Evolutionary conservation across 1,284 basidiomycete species (phyloP), one percentile per base, ranked within the genome.

Genomic region (Heliocybe sulcata): DNA sequence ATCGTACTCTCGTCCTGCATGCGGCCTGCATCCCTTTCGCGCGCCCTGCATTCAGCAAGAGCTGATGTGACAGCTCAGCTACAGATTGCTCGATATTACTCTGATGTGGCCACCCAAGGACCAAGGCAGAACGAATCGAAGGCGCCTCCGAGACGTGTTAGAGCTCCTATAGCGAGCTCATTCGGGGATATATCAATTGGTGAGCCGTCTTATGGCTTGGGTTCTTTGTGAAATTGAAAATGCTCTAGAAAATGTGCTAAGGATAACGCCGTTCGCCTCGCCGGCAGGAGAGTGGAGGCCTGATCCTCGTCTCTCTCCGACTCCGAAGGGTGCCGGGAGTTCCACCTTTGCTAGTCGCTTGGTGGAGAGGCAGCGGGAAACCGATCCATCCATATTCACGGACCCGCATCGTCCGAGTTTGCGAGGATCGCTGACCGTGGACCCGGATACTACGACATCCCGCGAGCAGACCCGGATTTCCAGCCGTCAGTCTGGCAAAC

Each of bases 141-240:
- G 6, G 38, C 6, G 4, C 38, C 38, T 16, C 47, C 23, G 11
- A 25, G 47, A 49, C 50, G 35, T 33, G n/a, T 35, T 26, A 56
- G 22, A 27, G 47, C 48, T 26, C 65, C 66, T 2, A 61, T 67
- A 54, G 65, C 65, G n/a, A 64, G 57, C 47, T 62, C 55, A 54
- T 68, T 69, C 60, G 70, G 67, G 12, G 64, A 67, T 51, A 66
- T 76, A 54, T 35, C 53, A 31, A 74, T 75, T 57, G 64, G 74
- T 74, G 49, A 16, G 62, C 56, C 6, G 20, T 54, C 22, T 27
- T 48, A 10, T 14, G 8, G 6, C 16, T 16, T 42, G 8, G 12
- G 19, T 9, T 16, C 16, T 35, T 35, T 35, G 33, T 35, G 9
- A 35, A 16, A 9, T 35, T 42, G 16, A 20, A 6, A 16, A 6